phyloP scores from a whole-genome alignment of 2,329 filamentous ascomycete genomes.

The Venturia nashicola region DNA sequence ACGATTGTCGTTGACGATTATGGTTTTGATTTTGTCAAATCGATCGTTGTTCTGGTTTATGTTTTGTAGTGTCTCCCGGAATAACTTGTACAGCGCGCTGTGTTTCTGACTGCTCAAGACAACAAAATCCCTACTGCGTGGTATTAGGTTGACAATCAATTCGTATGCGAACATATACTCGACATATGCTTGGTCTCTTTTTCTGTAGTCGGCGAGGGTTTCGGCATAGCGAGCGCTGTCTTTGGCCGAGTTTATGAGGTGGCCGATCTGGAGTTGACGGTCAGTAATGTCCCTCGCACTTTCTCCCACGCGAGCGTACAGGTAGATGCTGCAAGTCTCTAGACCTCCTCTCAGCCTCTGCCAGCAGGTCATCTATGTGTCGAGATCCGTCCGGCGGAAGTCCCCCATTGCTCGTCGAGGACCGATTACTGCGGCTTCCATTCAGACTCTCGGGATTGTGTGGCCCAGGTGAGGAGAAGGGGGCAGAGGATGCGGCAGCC shows the following conservation, averaged over 20 bases:
- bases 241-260: conserved; percentile 29
- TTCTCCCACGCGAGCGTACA: conserved; percentile 13
- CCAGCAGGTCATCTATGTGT: conserved; percentile 31
- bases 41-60: conserved; percentile 26
- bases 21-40: conserved; percentile 35
- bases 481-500: conserved; percentile 5
- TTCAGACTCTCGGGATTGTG: background rate
- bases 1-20: conserved; percentile 39
- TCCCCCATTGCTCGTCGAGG: conserved; percentile 17
- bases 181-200: conserved; percentile 63
- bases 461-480: background rate
- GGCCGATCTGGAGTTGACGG: conserved; percentile 21
- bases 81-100: conserved; percentile 2
- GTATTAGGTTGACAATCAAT: conserved; percentile 65
- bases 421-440: conserved; percentile 3
- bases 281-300: background rate
- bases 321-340: conserved; percentile 16
- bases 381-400: conserved; percentile 14
- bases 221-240: conserved; percentile 39
- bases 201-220: conserved; percentile 47
- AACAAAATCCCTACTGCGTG: conserved; percentile 63
- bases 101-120: conserved; percentile 26
- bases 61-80: conserved; percentile 16
- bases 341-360: conserved; percentile 20
- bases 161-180: conserved; percentile 76